phyloP scores from a whole-genome alignment of 805 yeast species.

The Candida nemodendra region DNA sequence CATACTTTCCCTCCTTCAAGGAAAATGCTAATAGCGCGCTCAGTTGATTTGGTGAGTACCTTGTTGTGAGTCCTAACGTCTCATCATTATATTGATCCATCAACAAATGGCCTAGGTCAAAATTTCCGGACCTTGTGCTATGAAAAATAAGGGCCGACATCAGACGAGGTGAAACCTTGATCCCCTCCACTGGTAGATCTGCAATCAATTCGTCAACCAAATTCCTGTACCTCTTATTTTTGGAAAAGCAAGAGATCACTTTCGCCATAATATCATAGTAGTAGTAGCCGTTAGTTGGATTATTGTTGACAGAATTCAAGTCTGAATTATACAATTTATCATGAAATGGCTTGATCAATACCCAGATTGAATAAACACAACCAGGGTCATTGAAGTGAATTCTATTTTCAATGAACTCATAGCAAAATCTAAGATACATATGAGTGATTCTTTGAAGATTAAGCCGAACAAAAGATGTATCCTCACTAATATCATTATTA shows the following conservation, averaged over 20 bases:
- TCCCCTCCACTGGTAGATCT: slow-evolving; percentile 34
- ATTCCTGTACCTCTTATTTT: slow-evolving; percentile 27
- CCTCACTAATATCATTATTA: too few species aligned
- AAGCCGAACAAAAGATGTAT: slow-evolving; percentile 12
- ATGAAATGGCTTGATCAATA: slow-evolving; percentile 30
- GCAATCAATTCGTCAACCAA: slow-evolving; percentile 27
- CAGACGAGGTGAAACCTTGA: slow-evolving; percentile 32
- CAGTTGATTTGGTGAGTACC: slow-evolving; percentile 30
- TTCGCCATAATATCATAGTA: slow-evolving; percentile 29
- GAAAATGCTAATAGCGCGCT: slow-evolving; percentile 30
- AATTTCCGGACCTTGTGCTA: slow-evolving; percentile 27
- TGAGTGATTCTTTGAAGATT: slow-evolving; percentile 21
- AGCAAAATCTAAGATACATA: slow-evolving; percentile 28
- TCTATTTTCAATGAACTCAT: slow-evolving; percentile 26
- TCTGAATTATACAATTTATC: slow-evolving; percentile 25
- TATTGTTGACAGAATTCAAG: slow-evolving; percentile 26
- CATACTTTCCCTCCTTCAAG: slow-evolving; percentile 26
- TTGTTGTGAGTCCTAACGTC: slow-evolving; percentile 21
- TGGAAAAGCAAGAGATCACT: slow-evolving; percentile 29
- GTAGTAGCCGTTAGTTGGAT: slow-evolving; percentile 27
- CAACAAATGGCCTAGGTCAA: slow-evolving; percentile 26
- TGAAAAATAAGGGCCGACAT: slow-evolving; percentile 33
- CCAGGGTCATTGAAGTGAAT: slow-evolving; percentile 26
- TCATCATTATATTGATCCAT: slow-evolving; percentile 25
- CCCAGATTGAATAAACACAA: slow-evolving; percentile 29